A percentile compares a stretch with the other conserved stretches of the same genome.
Conservation (phyloP, 345 rosid species). For the Pseudoturritis turrita region DNA sequence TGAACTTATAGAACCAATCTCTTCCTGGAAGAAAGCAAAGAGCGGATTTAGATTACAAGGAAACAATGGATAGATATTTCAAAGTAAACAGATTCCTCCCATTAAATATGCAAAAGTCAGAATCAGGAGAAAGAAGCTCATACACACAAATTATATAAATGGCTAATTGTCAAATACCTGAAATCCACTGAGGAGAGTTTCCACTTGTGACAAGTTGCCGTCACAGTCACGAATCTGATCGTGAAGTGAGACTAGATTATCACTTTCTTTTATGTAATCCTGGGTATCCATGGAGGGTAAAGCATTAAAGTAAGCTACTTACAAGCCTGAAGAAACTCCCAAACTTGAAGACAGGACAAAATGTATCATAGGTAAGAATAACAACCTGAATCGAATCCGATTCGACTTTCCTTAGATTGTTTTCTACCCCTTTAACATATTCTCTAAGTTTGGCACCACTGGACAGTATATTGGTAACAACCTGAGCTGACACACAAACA, state of each 20-base stretch:
- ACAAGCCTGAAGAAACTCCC: not conserved
- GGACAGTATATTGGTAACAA: slow-evolving; percentile 81
- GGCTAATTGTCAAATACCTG: slow-evolving; percentile 45
- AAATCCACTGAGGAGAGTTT: slow-evolving; percentile 90
- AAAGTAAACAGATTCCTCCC: not conserved
- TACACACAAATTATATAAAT: not conserved
- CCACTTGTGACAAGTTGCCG: slow-evolving; percentile 90
- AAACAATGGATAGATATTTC: not conserved
- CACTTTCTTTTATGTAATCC: slow-evolving; percentile 98
- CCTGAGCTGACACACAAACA: slow-evolving; percentile 42
- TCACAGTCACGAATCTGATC: slow-evolving; percentile 95
- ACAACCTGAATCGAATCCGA: slow-evolving; percentile 88
- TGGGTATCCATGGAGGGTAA: slow-evolving; percentile 34
- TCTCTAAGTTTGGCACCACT: slow-evolving; percentile 81
- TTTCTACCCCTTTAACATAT: slow-evolving; percentile 88
- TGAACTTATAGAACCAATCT: slow-evolving; percentile 95
- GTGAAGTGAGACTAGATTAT: slow-evolving; percentile 90
- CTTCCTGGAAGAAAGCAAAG: slow-evolving; percentile 46
- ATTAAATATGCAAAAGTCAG: not conserved
- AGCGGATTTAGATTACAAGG: not conserved
- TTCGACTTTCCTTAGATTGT: slow-evolving; percentile 86
- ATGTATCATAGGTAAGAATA: not conserved
- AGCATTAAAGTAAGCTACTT: not conserved
- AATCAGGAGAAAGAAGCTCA: not conserved
- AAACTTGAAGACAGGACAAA: not conserved